These are phyloP conservation scores for Candida sojae DNA, from an alignment of 1,139 yeast species.

Conservation along the genomic window DNA sequence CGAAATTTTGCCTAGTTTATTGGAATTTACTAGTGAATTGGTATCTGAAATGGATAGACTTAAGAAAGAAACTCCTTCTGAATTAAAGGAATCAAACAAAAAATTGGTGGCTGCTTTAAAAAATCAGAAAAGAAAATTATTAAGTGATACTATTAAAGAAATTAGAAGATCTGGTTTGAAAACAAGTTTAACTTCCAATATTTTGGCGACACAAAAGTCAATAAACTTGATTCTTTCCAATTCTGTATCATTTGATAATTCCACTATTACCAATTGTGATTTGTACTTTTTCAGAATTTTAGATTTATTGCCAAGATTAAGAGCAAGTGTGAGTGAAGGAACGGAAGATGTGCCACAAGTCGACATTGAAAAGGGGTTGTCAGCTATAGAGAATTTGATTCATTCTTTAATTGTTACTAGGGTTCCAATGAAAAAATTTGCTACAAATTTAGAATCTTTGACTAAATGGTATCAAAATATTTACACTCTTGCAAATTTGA, in stretches of 20 bases:
- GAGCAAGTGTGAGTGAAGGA: constrained; percentile 62
- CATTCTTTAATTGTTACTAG: constrained; percentile 54
- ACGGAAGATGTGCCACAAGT: constrained; percentile 74
- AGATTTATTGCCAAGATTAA: constrained; percentile 78
- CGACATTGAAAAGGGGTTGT: constrained; percentile 76
- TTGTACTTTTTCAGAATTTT: constrained; percentile 65
- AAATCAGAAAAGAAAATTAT: constrained; percentile 73
- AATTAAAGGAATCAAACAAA: constrained; percentile 71
- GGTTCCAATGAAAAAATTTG: constrained; percentile 41
- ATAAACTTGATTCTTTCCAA: constrained; percentile 63
- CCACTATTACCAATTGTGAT: constrained; percentile 51
- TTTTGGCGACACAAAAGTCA: constrained; percentile 60
- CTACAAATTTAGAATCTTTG: constrained; percentile 16
- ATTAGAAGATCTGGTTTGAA: constrained; percentile 75
- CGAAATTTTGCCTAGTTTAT: constrained; percentile 40
- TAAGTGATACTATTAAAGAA: constrained; percentile 77
- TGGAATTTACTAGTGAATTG: constrained; percentile 56
- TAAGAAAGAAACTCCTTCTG: constrained; percentile 74
- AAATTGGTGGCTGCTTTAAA: constrained; percentile 71
- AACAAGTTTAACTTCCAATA: constrained; percentile 63
- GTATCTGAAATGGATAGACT: constrained; percentile 62
- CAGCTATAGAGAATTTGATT: constrained; percentile 75
- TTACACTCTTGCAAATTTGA: constrained; percentile 18
- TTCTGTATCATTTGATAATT: constrained; percentile 45
- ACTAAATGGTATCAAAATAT: constrained; percentile 16